Evolutionary conservation across 352 stramenopile species (phyloP).

Genomic region (Pythium dissimile): DNA sequence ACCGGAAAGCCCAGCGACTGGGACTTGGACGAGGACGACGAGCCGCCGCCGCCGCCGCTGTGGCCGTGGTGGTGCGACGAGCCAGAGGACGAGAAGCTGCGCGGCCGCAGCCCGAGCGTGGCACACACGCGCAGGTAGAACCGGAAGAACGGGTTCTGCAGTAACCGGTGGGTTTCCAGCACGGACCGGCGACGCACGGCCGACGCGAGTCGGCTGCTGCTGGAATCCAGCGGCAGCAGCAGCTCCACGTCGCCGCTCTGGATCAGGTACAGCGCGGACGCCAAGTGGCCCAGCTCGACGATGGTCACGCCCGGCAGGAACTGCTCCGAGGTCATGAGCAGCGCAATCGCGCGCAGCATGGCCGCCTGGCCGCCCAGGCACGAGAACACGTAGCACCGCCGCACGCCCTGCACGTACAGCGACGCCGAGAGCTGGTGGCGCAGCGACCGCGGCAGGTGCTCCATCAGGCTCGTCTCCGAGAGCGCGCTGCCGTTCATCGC

Average conservation of each 20-base stretch:
- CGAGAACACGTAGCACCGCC: constrained; percentile 16
- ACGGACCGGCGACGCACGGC: not conserved
- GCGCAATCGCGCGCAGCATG: constrained; percentile 18
- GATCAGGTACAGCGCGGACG: constrained; percentile 50
- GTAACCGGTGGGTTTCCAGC: not conserved
- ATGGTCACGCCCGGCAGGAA: constrained; percentile 55
- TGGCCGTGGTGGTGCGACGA: not conserved
- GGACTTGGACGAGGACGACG: not conserved
- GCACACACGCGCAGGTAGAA: not conserved
- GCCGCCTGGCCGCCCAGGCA: constrained; percentile 6
- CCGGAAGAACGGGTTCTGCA: not conserved
- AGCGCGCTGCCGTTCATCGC: constrained; percentile 61
- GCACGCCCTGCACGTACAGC: constrained; percentile 41
- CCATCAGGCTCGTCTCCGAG: constrained; percentile 43
- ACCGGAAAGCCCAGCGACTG: constrained; percentile 28
- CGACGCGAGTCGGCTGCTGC: not conserved
- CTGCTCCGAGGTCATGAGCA: constrained; percentile 43
- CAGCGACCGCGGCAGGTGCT: constrained; percentile 46
- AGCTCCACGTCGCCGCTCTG: constrained; percentile 57
- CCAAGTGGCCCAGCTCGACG: constrained; percentile 46
- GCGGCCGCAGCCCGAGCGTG: not conserved
- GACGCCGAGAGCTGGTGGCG: constrained; percentile 30
- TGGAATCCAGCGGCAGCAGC: constrained; percentile 28
- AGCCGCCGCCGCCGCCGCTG: too few relatives aligned
- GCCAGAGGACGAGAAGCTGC: not conserved